Evolutionary conservation across 768 basidiomycete species (phyloP).

Genomic region (Naganishia vaughanmartiniae): DNA sequence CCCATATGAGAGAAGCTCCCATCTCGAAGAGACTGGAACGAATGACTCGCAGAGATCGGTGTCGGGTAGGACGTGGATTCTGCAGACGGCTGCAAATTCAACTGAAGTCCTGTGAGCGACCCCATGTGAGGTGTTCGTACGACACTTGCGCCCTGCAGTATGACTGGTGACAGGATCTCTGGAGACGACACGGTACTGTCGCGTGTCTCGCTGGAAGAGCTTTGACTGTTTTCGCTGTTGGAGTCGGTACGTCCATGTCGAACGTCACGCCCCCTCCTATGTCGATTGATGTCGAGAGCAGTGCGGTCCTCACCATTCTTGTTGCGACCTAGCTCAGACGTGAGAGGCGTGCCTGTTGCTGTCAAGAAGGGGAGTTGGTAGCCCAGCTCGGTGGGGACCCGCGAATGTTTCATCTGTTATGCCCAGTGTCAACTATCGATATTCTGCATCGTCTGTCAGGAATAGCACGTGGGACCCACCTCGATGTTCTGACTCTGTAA

Average conservation of each 20-base stretch:
- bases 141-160: not conserved
- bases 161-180: not conserved
- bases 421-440: not conserved
- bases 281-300: not conserved
- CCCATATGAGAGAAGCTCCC: not conserved
- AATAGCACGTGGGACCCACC: not conserved
- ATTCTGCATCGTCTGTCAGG: not conserved
- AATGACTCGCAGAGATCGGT: not conserved
- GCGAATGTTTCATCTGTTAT: not conserved
- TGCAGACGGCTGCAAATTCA: not conserved
- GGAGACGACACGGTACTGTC: not conserved
- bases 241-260: not conserved
- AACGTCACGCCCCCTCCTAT: not conserved
- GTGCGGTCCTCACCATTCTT: not conserved
- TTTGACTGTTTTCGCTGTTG: not conserved
- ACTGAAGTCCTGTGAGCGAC: not conserved
- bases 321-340: not conserved
- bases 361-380: not conserved
- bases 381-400: not conserved
- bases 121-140: not conserved
- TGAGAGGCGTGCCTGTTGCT: constrained; percentile 5
- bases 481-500: constrained; percentile 29
- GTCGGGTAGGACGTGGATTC: not conserved
- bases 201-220: constrained; percentile 8
- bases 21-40: not conserved